Evolutionary conservation across 23 red algal species (phyloP).

Genomic region (Gracilaria vermiculophylla): DNA sequence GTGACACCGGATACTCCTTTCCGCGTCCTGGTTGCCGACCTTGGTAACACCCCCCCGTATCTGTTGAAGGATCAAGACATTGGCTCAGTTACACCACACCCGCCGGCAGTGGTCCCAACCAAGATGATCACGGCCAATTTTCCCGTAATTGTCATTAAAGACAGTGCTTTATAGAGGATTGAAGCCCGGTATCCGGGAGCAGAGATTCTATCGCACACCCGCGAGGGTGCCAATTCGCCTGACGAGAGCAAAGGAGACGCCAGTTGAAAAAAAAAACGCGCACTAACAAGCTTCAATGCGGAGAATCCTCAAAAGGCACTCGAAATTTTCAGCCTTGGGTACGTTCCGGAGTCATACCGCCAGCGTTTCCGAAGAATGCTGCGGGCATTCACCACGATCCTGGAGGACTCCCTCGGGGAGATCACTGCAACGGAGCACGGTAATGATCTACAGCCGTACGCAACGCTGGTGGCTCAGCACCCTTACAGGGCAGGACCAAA

Average conservation of each 20-base stretch:
- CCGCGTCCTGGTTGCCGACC: no score
- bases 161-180: no score
- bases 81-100: no score
- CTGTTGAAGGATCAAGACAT: no score
- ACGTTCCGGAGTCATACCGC: background rate
- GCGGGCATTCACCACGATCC: background rate
- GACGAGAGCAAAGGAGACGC: background rate
- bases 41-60: no score
- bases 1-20: no score
- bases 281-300: no score
- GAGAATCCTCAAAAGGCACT: background rate
- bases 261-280: background rate
- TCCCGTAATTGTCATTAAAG: no score
- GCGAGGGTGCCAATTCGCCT: background rate
- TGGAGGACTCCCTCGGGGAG: background rate
- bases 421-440: background rate
- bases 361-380: background rate
- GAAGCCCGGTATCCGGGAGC: background rate
- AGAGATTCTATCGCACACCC: no score
- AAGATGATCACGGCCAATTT: no score
- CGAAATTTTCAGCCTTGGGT: background rate
- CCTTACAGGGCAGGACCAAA: conserved; percentile 21
- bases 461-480: background rate
- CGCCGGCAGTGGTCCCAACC: no score
- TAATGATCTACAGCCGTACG: conserved; percentile 20